Evolutionary conservation across 2,329 filamentous ascomycete species (phyloP), one percentile per base, ranked within the genome.

Genomic region (Claviceps arundinis): DNA sequence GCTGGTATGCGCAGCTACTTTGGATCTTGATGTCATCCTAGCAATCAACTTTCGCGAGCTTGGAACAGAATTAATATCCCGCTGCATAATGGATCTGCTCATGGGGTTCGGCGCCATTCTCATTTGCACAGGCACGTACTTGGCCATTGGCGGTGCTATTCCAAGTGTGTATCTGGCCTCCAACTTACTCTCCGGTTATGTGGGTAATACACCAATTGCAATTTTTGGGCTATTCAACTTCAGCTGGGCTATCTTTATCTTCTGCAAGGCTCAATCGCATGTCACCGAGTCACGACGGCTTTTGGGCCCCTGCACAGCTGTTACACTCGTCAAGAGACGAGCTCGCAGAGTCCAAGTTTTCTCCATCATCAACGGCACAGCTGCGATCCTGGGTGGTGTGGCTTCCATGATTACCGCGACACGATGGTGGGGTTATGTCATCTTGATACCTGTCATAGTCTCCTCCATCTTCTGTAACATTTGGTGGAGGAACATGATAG

Each of bases 171-270:
- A 62, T 52, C 4, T 62, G 0, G 70, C 72, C 0, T 77, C 72
- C 57, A 80, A 80, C 51, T 60, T 78, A 2, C 60, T 80, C 0
- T 78, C 76, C 0, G 77, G 77, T 1, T 79, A 78, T 54, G 65
- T 80, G 17, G 77, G 77, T 2, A 80, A 80, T 53, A 64, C 69
- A 0, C 69, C 73, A 1, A 69, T 74, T 2, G 74, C 74, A 0
- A 24, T 72, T 0, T 80, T 73, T 47, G 76, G 74, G 2, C 50
- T 78, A 0, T 51, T 70, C 43, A 80, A 77, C 57, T 67, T 69
- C 0, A 49, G 62, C 5, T 80, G 76, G 76, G 74, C 73, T 0
- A 56, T 56, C 0, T 72, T 68, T 54, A 61, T 79, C 1, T 69
- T 68, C 34, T 47, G 50, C 1, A 68, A 71, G 14, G 73, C 73